A percentile compares a stretch with the other conserved stretches of the same genome.
Evolutionary conservation across 192 early-diverging fungal genomes (phyloP).

Genomic region (Thamnidium elegans): DNA sequence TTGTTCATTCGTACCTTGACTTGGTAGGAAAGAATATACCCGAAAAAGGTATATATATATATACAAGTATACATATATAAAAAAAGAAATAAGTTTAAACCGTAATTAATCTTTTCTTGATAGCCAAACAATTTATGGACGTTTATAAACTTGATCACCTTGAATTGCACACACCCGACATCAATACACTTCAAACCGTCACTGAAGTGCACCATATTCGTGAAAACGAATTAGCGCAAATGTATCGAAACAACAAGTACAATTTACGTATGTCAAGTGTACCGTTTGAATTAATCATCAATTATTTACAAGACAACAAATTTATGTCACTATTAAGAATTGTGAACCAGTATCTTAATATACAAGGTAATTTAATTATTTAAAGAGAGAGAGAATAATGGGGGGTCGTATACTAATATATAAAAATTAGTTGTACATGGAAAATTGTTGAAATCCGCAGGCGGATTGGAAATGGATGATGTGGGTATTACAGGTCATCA

Average conservation of each 20-base stretch:
- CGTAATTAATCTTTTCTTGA: background rate
- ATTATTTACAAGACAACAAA: constrained; percentile 91
- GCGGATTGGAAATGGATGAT: constrained; percentile 55
- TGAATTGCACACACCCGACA: constrained; percentile 72
- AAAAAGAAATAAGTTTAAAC: background rate
- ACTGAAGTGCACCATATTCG: constrained; percentile 71
- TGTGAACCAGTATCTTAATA: constrained; percentile 89
- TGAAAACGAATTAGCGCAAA: constrained; percentile 78
- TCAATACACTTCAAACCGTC: constrained; percentile 65
- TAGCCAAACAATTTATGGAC: constrained; percentile 76
- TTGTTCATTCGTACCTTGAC: constrained; percentile 89
- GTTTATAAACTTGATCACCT: constrained; percentile 72
- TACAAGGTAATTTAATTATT: constrained; percentile 54
- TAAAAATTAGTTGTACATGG: constrained; percentile 31
- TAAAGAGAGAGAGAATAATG: background rate
- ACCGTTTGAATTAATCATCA: constrained; percentile 84
- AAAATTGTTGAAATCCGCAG: constrained; percentile 34
- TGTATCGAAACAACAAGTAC: constrained; percentile 83
- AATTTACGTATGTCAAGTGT: constrained; percentile 80
- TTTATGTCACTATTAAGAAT: constrained; percentile 84
- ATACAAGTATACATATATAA: background rate
- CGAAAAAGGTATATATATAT: constrained; percentile 48
- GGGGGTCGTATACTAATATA: background rate
- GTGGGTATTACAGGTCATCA: constrained; percentile 70
- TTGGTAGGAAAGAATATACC: constrained; percentile 58